Conservation (phyloP, 495 filamentous ascomycete genomes). For the Aspergillus indologenus region DNA sequence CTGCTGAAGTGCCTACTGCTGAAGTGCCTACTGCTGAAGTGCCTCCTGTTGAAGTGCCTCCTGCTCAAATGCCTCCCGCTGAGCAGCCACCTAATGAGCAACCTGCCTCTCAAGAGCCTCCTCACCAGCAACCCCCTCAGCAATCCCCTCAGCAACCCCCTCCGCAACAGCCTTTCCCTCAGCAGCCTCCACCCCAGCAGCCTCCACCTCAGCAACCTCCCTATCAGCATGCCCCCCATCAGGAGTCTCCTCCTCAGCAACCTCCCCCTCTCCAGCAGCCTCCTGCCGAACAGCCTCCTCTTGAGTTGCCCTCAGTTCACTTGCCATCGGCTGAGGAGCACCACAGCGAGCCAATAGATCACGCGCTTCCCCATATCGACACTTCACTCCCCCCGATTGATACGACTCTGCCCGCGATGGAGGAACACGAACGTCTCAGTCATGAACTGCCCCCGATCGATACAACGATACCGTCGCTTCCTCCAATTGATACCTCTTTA, state of each 20-base stretch:
- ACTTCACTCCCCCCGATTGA: constrained; percentile 40
- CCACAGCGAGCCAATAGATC: constrained; percentile 6
- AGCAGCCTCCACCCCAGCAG: too few relatives aligned
- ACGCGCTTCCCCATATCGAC: constrained; percentile 22
- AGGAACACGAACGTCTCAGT: constrained; percentile 23
- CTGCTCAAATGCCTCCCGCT: background rate
- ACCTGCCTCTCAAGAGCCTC: too few relatives aligned
- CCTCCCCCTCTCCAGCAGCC: too few relatives aligned
- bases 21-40: background rate
- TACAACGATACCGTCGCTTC: constrained; percentile 26
- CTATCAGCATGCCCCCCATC: too few relatives aligned
- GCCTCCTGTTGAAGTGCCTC: background rate
- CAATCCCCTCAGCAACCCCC: too few relatives aligned
- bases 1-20: background rate
- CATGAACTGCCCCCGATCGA: constrained; percentile 36
- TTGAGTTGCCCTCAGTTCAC: background rate
- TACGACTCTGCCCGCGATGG: constrained; percentile 32
- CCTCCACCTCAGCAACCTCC: too few relatives aligned
- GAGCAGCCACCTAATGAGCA: background rate
- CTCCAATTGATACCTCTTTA: constrained; percentile 26
- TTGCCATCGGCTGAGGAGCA: background rate
- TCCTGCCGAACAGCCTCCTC: constrained; percentile 1
- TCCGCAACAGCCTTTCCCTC: too few relatives aligned
- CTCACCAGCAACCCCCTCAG: too few relatives aligned
- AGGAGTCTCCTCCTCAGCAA: too few relatives aligned